A percentile compares a stretch with the other conserved stretches of the same genome.
These are phyloP conservation scores for Termitomyces sp. DNA, from an alignment of 768 basidiomycete genomes.

Conservation along the genomic window DNA sequence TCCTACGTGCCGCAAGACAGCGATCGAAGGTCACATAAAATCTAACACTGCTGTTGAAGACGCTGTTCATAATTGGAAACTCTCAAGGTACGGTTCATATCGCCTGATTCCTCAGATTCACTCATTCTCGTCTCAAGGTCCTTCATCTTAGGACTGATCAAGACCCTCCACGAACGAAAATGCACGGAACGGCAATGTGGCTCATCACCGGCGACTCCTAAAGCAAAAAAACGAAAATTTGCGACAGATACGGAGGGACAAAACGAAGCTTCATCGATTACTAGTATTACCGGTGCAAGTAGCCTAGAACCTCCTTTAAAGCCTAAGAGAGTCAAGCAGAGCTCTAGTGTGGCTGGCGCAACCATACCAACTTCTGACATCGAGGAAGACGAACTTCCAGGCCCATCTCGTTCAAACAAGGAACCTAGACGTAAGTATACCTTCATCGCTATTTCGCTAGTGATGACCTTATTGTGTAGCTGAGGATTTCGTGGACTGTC, in stretches of 20 bases:
- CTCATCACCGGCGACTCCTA: constrained; percentile 6
- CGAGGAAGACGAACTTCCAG: constrained; percentile 25
- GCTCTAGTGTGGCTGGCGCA: constrained; percentile 4
- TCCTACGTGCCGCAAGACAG: constrained; percentile 58
- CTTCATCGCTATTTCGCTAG: not conserved
- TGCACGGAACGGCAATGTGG: constrained; percentile 8
- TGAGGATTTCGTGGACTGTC: constrained; percentile 46
- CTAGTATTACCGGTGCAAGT: constrained; percentile 7
- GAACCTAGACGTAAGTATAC: constrained; percentile 5
- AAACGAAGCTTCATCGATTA: constrained; percentile 3
- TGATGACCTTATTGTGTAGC: constrained; percentile 18
- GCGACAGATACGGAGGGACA: not conserved
- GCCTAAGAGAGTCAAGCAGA: constrained; percentile 10
- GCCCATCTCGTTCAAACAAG: not conserved
- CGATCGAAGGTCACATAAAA: constrained; percentile 58
- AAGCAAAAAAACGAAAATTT: constrained; percentile 13
- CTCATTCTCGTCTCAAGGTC: constrained; percentile 25
- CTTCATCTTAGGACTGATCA: constrained; percentile 34
- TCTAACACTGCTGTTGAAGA: constrained; percentile 69
- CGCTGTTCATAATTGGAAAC: constrained; percentile 63
- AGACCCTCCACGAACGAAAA: constrained; percentile 19
- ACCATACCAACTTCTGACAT: constrained; percentile 29
- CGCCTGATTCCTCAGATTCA: not conserved
- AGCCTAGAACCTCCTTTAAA: constrained; percentile 17
- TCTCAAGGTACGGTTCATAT: constrained; percentile 46